Evolutionary conservation across 176 grass and related monocot genomes (phyloP).

Genomic region (Rhynchospora pubera): DNA sequence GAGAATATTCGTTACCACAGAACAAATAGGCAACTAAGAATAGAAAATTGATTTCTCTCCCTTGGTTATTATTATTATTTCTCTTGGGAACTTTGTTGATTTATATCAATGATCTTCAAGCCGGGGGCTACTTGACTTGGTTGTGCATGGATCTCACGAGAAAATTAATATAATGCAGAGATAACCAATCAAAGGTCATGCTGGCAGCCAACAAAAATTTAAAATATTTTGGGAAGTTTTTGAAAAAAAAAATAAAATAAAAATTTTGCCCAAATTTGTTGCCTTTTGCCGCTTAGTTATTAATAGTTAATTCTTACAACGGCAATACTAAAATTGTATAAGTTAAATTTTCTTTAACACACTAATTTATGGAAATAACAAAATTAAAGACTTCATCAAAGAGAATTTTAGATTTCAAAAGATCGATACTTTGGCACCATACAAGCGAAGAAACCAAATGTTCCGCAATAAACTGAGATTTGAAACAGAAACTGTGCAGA

Average conservation of each 20-base stretch:
- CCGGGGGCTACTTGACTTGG: not conserved
- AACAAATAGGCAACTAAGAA: not conserved
- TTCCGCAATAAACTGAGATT: conserved; percentile 14
- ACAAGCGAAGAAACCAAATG: not conserved
- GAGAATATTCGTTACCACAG: not conserved
- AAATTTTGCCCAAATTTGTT: conserved; percentile 15
- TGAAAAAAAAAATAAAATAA: too few species aligned
- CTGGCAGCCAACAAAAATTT: not conserved
- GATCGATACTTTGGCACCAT: conserved; percentile 18
- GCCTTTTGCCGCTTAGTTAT: conserved; percentile 3
- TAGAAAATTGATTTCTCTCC: not conserved
- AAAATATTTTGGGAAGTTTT: not conserved
- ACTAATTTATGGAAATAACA: conserved; percentile 10
- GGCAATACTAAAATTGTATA: not conserved
- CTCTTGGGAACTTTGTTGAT: not conserved
- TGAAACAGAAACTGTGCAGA: conserved; percentile 2
- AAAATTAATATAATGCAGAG: not conserved
- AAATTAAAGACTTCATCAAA: conserved; percentile 20
- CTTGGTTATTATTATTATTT: not conserved
- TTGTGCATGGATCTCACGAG: not conserved
- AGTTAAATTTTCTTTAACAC: not conserved
- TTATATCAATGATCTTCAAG: not conserved
- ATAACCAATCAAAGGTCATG: not conserved
- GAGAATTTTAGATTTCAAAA: conserved; percentile 16
- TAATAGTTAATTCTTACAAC: not conserved